Evolutionary conservation across 345 rosid species (phyloP).

Genomic region (Luvunga scandens): DNA sequence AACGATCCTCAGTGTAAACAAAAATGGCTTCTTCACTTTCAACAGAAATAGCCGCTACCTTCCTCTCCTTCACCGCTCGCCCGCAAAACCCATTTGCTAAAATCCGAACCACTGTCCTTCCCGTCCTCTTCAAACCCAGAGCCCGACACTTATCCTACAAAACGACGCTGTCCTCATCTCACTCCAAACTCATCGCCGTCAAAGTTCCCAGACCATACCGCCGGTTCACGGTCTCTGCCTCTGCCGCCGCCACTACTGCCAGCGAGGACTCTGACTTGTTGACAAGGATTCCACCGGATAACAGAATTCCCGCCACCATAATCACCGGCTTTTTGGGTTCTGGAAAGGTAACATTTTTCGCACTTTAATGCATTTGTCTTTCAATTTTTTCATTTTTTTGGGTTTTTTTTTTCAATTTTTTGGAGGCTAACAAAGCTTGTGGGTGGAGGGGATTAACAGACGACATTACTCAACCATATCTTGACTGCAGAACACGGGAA

Average conservation of each 20-base stretch:
- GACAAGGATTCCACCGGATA: slow-evolving; percentile 73
- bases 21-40: slow-evolving; percentile 55
- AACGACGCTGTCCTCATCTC: slow-evolving; percentile 27
- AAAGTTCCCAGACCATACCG: slow-evolving; percentile 21
- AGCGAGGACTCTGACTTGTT: slow-evolving; percentile 59
- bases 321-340: slow-evolving; percentile 95
- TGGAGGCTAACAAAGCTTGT: not conserved
- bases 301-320: slow-evolving; percentile 90
- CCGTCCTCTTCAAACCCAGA: slow-evolving; percentile 29
- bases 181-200: slow-evolving; percentile 17
- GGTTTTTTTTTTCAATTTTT: not conserved
- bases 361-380: not conserved
- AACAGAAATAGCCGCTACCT: slow-evolving; percentile 58
- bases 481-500: slow-evolving; percentile 96
- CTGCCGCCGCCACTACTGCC: slow-evolving; percentile 56
- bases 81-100: slow-evolving; percentile 26
- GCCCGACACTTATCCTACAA: slow-evolving; percentile 26
- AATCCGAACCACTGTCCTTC: slow-evolving; percentile 36
- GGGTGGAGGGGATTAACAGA: slow-evolving; percentile 39
- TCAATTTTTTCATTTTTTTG: not conserved
- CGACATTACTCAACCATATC: slow-evolving; percentile 88
- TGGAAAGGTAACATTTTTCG: slow-evolving; percentile 54
- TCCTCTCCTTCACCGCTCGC: slow-evolving; percentile 53
- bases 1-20: too few species aligned
- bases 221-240: slow-evolving; percentile 44